phyloP scores from a whole-genome alignment of 345 rosid species.

The Isatis tinctoria region DNA sequence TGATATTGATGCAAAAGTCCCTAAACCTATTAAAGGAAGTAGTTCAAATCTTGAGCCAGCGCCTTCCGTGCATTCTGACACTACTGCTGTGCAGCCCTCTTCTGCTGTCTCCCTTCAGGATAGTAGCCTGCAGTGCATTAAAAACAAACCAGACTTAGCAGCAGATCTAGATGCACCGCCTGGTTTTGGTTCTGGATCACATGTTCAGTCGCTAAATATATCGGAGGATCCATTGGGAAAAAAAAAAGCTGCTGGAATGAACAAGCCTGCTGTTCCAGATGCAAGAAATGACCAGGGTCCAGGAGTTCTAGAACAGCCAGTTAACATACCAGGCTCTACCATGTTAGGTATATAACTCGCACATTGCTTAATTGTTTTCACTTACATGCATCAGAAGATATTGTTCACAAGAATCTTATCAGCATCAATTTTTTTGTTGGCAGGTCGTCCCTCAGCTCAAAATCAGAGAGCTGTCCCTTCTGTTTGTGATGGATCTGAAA shows the following conservation, averaged over 20 bases:
- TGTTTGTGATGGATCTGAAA: constrained; percentile 56
- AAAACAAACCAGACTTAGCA: constrained; percentile 23
- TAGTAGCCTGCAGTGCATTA: not conserved
- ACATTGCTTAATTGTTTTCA: not conserved
- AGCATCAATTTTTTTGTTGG: constrained; percentile 16
- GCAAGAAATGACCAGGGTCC: constrained; percentile 36
- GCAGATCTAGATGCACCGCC: constrained; percentile 29
- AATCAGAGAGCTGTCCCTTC: constrained; percentile 43
- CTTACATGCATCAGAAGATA: not conserved
- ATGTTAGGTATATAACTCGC: constrained; percentile 14
- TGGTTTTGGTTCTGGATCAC: constrained; percentile 45
- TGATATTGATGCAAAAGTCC: constrained; percentile 26
- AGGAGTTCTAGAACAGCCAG: constrained; percentile 22
- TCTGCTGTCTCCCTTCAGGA: not conserved
- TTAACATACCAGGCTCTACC: constrained; percentile 21
- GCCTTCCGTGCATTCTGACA: constrained; percentile 27
- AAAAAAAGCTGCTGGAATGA: constrained; percentile 26
- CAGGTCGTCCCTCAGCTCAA: constrained; percentile 42
- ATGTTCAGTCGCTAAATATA: too few species aligned
- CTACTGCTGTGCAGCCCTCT: constrained; percentile 27
- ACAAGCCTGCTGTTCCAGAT: constrained; percentile 42
- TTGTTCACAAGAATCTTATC: not conserved
- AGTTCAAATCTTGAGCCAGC: constrained; percentile 27
- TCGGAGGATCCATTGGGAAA: constrained; percentile 20
- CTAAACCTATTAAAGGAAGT: constrained; percentile 34